Conservation (phyloP, 208 protist genomes). For the Crithidia brevicula region DNA sequence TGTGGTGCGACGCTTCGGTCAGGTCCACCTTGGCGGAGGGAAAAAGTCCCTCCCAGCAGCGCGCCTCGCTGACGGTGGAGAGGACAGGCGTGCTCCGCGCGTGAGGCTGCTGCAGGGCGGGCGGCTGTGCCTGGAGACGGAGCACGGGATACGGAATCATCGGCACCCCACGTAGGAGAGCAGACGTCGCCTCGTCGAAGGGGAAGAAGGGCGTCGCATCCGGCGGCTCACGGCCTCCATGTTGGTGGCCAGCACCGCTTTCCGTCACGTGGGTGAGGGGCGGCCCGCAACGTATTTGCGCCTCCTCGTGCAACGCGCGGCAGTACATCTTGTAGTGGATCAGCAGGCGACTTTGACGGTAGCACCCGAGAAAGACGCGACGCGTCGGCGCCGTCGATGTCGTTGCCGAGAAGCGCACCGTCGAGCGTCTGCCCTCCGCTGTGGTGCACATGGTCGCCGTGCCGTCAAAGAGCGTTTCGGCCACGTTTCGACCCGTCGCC, state of each 20-base stretch:
- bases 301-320: slow-evolving; percentile 73
- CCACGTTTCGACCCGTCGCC: too few relatives aligned
- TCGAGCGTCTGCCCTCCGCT: too few relatives aligned
- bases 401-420: too few relatives aligned
- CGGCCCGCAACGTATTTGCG: slow-evolving; percentile 30
- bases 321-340: slow-evolving; percentile 86
- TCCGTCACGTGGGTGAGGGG: slow-evolving; percentile 20
- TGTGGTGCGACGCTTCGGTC: slow-evolving; percentile 10
- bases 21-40: slow-evolving; percentile 42
- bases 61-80: slow-evolving; percentile 37
- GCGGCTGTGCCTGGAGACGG: slow-evolving; percentile 46
- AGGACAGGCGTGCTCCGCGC: slow-evolving; percentile 31
- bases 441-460: too few relatives aligned
- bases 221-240: neutral
- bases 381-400: neutral
- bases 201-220: neutral
- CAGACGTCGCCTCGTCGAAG: slow-evolving; percentile 13
- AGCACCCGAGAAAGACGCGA: slow-evolving; percentile 61
- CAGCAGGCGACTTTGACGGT: slow-evolving; percentile 77
- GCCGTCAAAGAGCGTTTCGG: too few relatives aligned
- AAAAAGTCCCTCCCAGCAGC: slow-evolving; percentile 71
- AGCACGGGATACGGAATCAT: slow-evolving; percentile 59
- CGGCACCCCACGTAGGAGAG: slow-evolving; percentile 41
- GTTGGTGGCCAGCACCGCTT: neutral
- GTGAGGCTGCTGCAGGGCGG: slow-evolving; percentile 29